A percentile compares a stretch with the other conserved stretches of the same genome.
phyloP scores from a whole-genome alignment of 768 basidiomycete species.

The Lactarius hengduanensis region DNA sequence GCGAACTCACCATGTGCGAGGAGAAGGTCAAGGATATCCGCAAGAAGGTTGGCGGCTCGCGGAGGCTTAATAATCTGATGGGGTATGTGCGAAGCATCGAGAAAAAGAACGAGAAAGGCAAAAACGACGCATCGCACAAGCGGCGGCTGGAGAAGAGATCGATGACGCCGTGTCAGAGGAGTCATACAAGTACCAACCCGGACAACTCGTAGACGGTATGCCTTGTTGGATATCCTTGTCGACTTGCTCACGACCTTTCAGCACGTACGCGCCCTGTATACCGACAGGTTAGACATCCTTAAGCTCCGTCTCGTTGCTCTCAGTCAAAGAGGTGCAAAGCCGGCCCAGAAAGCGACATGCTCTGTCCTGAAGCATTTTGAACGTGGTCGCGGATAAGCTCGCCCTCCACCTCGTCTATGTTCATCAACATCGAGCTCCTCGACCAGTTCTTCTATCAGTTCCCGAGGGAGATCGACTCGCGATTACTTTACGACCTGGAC shows the following conservation, averaged over 20 bases:
- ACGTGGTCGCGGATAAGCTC: conserved; percentile 95
- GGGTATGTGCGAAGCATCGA: conserved; percentile 81
- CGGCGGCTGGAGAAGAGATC: conserved; percentile 36
- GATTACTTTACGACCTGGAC: conserved; percentile 90
- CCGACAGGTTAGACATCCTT: conserved; percentile 75
- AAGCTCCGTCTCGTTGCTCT: conserved; percentile 85
- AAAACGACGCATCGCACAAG: conserved; percentile 45
- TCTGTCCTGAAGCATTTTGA: conserved; percentile 97
- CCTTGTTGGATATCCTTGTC: not conserved
- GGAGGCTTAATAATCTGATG: conserved; percentile 74
- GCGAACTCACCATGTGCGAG: conserved; percentile 84
- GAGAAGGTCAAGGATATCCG: conserved; percentile 81
- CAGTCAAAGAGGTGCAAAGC: conserved; percentile 83
- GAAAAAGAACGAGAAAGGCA: conserved; percentile 69
- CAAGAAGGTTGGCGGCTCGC: conserved; percentile 83
- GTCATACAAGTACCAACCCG: conserved; percentile 88
- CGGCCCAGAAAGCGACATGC: conserved; percentile 82
- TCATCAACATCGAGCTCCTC: conserved; percentile 97
- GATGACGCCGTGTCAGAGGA: conserved; percentile 43
- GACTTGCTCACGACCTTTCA: conserved; percentile 35
- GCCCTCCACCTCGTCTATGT: conserved; percentile 96
- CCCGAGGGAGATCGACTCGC: conserved; percentile 95
- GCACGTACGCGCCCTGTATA: conserved; percentile 89
- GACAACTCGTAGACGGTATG: conserved; percentile 89
- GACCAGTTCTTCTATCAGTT: conserved; percentile 99